These are phyloP conservation scores for Volvariella volvacea DNA, from an alignment of 1,284 basidiomycete species.

Conservation along the genomic window DNA sequence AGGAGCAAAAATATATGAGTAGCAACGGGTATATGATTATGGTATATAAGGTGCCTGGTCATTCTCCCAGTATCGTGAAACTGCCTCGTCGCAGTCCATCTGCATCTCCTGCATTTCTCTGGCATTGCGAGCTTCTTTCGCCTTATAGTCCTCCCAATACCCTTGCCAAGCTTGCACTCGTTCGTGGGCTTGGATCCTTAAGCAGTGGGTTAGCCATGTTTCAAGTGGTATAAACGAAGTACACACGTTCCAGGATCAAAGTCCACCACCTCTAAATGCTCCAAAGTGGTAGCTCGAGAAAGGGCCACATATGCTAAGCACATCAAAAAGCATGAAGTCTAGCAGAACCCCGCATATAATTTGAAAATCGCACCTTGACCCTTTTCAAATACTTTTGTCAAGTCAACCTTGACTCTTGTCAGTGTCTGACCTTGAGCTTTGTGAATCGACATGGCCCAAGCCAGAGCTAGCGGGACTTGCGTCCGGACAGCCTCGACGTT, in stretches of 20 bases:
- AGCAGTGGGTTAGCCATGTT: slow-evolving; percentile 1
- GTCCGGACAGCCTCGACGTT: slow-evolving; percentile 44
- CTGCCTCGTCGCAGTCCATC: slow-evolving; percentile 7
- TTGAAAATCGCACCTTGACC: slow-evolving; percentile 60
- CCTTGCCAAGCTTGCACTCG: slow-evolving; percentile 33
- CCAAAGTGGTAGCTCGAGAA: slow-evolving; percentile 83
- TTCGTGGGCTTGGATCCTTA: slow-evolving; percentile 37
- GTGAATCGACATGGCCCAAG: slow-evolving; percentile 81
- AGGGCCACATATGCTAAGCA: slow-evolving; percentile 85
- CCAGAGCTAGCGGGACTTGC: slow-evolving; percentile 64
- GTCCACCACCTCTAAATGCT: slow-evolving; percentile 76
- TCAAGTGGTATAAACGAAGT: neutral
- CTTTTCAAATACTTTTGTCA: slow-evolving; percentile 69
- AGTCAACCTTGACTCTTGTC: slow-evolving; percentile 68
- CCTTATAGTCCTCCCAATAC: slow-evolving; percentile 2
- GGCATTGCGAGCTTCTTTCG: too few relatives aligned
- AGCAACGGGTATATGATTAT: too few relatives aligned
- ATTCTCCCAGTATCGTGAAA: slow-evolving; percentile 3
- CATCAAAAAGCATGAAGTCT: neutral
- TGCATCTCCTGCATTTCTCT: too few relatives aligned
- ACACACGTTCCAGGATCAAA: slow-evolving; percentile 71
- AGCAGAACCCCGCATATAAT: slow-evolving; percentile 30
- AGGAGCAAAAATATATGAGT: too few relatives aligned
- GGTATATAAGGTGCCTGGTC: too few relatives aligned
- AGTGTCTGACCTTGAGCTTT: slow-evolving; percentile 85